Evolutionary conservation across 208 protist genomes (phyloP), one percentile per base, ranked within the genome.

Genomic region (Phytomonas francai): DNA sequence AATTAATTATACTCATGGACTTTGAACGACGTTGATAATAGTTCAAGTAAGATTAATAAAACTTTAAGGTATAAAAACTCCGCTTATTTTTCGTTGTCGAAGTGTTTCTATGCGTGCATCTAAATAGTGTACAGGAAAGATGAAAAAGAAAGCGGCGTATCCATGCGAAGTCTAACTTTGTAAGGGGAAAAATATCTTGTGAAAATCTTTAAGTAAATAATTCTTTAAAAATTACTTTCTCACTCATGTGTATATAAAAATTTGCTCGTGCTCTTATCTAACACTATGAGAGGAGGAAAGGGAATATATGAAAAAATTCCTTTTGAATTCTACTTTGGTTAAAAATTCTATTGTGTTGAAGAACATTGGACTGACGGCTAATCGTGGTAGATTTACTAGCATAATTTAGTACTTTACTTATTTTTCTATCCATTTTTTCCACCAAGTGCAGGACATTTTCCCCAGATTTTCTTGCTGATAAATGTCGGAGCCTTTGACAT

Each of bases 31-130:
- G 36, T 36, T 63, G 32, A 45, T 36, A 63, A 63, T 25, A 8
- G 59, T 63, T 63, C 34, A 63, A 6, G 25, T 51, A 49, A 63
- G 54, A 57, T 63, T 63, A 49, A 0, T 63, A 49, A 63, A 34
- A 19, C 19, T 63, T 63, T 19, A 49, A 19, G 22, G 0, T 63
- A 25, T 7, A n/a, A 63, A 63, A 32, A 0, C 0, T n/a, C 1
- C 22, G 8, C 19, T 25, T 63, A n/a, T 63, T 51, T 49, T 32
- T 7, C 12, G 19, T 63, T 63, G 7, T 5, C 22, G 16, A 19
- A 63, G 32, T 63, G 2, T n/a, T 63, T n/a, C 11, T 58, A 34
- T n/a, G 8, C 0, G 36, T 5, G 19, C 7, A 63, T 36, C 0
- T 63, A 27, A 63, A 49, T 63, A 19, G 36, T 25, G 54, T 36